Evolutionary conservation across 148 eudicot species (phyloP).

Genomic region (Rhododendron vialii): DNA sequence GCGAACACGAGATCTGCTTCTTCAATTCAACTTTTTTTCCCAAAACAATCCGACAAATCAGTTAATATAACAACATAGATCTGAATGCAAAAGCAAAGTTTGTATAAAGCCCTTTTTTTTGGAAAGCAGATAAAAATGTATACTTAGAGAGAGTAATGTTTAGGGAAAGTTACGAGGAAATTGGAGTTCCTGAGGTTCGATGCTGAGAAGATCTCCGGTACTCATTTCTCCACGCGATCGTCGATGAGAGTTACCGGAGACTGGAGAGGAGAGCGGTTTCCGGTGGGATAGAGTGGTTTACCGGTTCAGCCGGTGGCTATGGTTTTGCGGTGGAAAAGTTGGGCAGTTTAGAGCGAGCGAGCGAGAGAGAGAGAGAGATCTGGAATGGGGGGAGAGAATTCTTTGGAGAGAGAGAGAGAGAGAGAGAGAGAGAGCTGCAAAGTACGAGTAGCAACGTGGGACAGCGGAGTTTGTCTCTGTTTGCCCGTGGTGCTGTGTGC

Average conservation of each 20-base stretch:
- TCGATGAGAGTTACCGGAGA: not conserved
- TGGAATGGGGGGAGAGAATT: not conserved
- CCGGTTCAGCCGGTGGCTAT: not conserved
- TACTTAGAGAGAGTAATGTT: not conserved
- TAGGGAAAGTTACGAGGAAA: constrained; percentile 49
- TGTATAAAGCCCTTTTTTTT: not conserved
- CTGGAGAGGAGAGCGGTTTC: not conserved
- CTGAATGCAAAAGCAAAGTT: constrained; percentile 4
- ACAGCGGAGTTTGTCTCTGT: constrained; percentile 8
- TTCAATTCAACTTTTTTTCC: constrained; percentile 60
- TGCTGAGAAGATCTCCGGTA: constrained; percentile 67
- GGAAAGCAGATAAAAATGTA: not conserved
- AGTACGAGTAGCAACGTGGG: constrained; percentile 7
- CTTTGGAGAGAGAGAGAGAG: not conserved
- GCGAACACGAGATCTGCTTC: constrained; percentile 90
- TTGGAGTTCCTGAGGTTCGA: constrained; percentile 79
- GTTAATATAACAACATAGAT: constrained; percentile 14
- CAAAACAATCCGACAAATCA: constrained; percentile 13
- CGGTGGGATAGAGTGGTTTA: not conserved
- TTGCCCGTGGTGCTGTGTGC: not conserved
- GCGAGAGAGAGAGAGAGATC: not conserved
- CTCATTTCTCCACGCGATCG: constrained; percentile 40
- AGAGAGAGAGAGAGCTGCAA: not conserved
- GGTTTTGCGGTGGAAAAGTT: not conserved
- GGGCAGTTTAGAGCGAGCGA: not conserved